Evolutionary conservation across 768 basidiomycete genomes (phyloP), one percentile per base, ranked within the genome.

Genomic region (Serendipita sp.): DNA sequence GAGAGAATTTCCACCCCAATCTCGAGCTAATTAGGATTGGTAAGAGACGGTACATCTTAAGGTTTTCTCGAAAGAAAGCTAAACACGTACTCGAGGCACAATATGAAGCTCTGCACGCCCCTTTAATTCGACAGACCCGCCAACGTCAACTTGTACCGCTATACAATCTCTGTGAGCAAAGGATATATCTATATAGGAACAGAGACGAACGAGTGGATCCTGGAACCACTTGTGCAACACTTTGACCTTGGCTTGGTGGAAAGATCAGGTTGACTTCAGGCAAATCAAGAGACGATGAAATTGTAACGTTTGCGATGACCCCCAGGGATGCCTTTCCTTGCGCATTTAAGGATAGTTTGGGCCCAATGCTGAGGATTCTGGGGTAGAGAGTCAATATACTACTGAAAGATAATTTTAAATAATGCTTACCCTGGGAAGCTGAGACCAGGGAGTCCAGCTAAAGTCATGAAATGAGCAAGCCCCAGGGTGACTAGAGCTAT

Each of bases 341-440:
- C 10, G 55, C 55, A 31, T 60, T 60, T 2, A 60, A 34, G 31
- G 55, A 60, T 6, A 60, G 43, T 8, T 23, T 27, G 2, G 81
- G 80, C 0, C 80, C 81, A 31, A 82, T 67, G 11, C 74, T 74
- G 37, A 82, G 67, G 55, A 82, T 74, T 2, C 80, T 79, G 8
- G 3, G 48, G 36, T 50, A 16, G 3, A 18, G 4, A 4, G n/a
- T 33, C 15, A 37, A 8, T 6, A 23, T 2, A 18, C 44, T 11
- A 29, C 44, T 60, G 8, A 23, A 33, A n/a, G 4, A 23, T 2
- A 3, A 55, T 15, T 40, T 36, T 60, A 36, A 44, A 31, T 4
- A 3, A n/a, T 11, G 68, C 73, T 13, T 70, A 79, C 78, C 76
- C 79, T 46, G 80, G 79, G 69, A 82, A 75, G 67, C 78, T 75